Evolutionary conservation across 331 rosid genomes (phyloP), one percentile per base, ranked within the genome.

Genomic region (Rhamnella rubrinervis): DNA sequence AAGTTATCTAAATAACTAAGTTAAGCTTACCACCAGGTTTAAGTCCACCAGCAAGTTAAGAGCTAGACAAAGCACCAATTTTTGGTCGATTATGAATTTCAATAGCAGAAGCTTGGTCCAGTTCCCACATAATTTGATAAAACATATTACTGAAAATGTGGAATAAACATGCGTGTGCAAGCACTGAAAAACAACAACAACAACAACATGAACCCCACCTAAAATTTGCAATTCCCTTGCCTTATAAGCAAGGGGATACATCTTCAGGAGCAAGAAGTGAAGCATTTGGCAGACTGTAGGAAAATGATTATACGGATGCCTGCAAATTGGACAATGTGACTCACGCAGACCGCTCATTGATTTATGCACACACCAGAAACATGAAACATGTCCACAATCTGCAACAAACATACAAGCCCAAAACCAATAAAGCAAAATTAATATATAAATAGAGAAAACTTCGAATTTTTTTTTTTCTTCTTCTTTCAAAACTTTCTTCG

Each of bases 321-420:
- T 68, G 79, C 98, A 93, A 19, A 77, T 66, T 49, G 96, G 93
- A 78, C 98, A 93, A 64, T 74, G 82, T 52, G 97, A 93, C 65
- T 85, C 88, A 0, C 78, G 53, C 8, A 12, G 7, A 31, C 58
- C 14, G 55, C 17, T 67, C 98, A 93, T 90, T 28, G 90, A 88
- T 26, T 25, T 65, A 76, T 90, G 71, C 72, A 86, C 90, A 71
- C 96, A 93, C 98, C 98, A 93, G 82, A 93, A 93, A 76, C 98
- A 93, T 25, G 92, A 85, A 52, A 90, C 46, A 64, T 93, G 98
- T 60, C 98, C 98, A 82, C 98, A 92, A 44, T 90, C 98, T 92
- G 88, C 70, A 72, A 64, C 14, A 66, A 26, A 18, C 62, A 41
- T 17, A 31, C 5, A 31, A 31, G 35, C 35, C 35, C 35, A 61